Evolutionary conservation across 768 basidiomycete species (phyloP).

Genomic region (Paxillus rubicundulus): DNA sequence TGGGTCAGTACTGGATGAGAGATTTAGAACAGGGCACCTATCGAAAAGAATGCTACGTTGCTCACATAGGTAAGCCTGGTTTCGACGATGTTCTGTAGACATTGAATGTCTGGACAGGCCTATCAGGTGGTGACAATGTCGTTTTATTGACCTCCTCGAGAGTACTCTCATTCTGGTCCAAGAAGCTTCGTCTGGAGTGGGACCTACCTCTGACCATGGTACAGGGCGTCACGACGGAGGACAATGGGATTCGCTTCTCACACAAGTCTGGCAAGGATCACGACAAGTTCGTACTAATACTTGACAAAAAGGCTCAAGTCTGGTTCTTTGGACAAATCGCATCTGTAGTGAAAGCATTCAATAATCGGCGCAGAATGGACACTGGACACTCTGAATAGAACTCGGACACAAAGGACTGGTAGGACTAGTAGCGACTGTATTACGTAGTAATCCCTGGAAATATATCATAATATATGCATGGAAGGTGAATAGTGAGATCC

Average conservation of each 20-base stretch:
- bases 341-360: conserved; percentile 73
- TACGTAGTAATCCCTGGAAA: conserved; percentile 19
- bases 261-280: conserved; percentile 74
- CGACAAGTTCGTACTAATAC: conserved; percentile 74
- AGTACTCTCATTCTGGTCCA: conserved; percentile 82
- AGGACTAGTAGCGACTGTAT: conserved; percentile 16
- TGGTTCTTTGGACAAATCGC: conserved; percentile 84
- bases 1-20: conserved; percentile 96
- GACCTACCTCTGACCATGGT: conserved; percentile 86
- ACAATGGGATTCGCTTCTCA: conserved; percentile 85
- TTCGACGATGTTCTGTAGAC: conserved; percentile 2
- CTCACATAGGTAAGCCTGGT: conserved; percentile 73
- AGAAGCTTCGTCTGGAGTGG: conserved; percentile 84
- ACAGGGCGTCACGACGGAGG: conserved; percentile 84
- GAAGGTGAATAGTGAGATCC: conserved; percentile 22
- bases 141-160: conserved; percentile 76
- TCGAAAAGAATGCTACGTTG: conserved; percentile 82
- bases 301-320: conserved; percentile 67
- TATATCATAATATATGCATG: conserved; percentile 25
- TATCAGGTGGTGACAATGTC: conserved; percentile 76
- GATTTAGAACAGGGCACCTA: conserved; percentile 89
- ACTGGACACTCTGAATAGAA: conserved; percentile 11
- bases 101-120: conserved; percentile 43
- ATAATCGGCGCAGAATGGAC: conserved; percentile 73
- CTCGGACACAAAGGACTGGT: conserved; percentile 11